These are phyloP conservation scores for Platanthera zijinensis DNA, from an alignment of 106 monocot genomes.

Conservation along the genomic window DNA sequence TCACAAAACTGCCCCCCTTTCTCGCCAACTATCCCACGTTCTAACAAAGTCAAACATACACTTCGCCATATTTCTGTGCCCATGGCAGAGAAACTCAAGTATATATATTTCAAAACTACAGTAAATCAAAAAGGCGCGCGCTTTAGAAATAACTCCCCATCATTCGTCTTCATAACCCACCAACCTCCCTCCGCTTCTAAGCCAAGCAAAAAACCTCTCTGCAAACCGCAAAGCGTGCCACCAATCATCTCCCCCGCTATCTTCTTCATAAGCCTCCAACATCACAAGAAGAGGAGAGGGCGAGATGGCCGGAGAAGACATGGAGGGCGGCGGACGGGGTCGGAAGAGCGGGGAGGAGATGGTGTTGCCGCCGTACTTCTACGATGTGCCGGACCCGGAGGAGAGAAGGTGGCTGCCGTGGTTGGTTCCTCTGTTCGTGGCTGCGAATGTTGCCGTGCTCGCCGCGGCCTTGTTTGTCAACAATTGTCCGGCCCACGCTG, in stretches of 20 bases:
- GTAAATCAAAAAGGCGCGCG: not conserved
- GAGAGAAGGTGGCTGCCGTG: constrained; percentile 46
- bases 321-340: constrained; percentile 7
- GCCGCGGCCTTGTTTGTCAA: constrained; percentile 50
- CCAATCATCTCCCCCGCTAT: not conserved
- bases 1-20: no score
- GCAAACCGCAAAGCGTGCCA: no score
- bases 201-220: constrained; percentile 10
- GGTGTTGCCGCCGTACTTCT: constrained; percentile 12
- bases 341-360: not conserved
- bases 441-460: constrained; percentile 51
- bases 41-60: no score
- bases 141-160: not conserved
- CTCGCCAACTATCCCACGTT: no score
- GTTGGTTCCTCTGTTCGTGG: constrained; percentile 47
- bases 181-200: constrained; percentile 12
- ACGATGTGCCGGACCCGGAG: constrained; percentile 14
- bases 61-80: no score
- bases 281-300: no score
- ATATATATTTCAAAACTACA: no score
- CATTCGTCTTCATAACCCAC: not conserved
- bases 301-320: constrained; percentile 11
- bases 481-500: constrained; percentile 39
- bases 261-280: not conserved
- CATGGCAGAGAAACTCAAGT: no score